Percentiles rank a stretch among this genome's conserved stretches.
Evolutionary conservation across 768 basidiomycete genomes (phyloP).

Genomic region (Termitomyces sp.): DNA sequence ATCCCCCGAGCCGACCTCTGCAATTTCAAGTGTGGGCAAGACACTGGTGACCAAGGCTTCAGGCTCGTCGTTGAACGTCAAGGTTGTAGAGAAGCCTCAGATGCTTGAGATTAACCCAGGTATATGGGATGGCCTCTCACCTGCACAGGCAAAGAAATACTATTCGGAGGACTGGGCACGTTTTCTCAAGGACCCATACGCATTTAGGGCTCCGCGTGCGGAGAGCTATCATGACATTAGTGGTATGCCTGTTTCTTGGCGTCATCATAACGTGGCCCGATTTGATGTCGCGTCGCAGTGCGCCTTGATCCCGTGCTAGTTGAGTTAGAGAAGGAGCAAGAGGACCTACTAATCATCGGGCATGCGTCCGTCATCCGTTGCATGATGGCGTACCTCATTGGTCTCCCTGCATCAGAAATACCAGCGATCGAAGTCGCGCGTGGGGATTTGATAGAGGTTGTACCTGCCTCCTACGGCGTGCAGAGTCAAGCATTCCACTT

Average conservation of each 20-base stretch:
- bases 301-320: constrained; percentile 90
- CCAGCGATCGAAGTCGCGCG: constrained; percentile 96
- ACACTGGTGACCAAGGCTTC: constrained; percentile 5
- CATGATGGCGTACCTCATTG: constrained; percentile 88
- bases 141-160: constrained; percentile 81
- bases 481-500: constrained; percentile 88
- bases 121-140: constrained; percentile 93
- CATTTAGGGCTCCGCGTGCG: constrained; percentile 85
- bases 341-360: constrained; percentile 93
- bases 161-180: constrained; percentile 95
- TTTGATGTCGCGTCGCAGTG: constrained; percentile 39
- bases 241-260: constrained; percentile 36
- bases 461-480: constrained; percentile 86
- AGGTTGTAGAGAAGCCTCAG: constrained; percentile 91
- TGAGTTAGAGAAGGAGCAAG: constrained; percentile 90
- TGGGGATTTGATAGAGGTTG: constrained; percentile 92
- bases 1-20: constrained; percentile 7
- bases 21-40: constrained; percentile 4
- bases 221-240: constrained; percentile 97
- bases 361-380: constrained; percentile 98
- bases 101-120: constrained; percentile 99
- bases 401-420: constrained; percentile 91
- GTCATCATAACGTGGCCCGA: neutral
- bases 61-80: constrained; percentile 43
- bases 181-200: constrained; percentile 89